Base-by-base conservation (phyloP, 164 flowering plant genomes). In the Kingdonia uniflora region DNA sequence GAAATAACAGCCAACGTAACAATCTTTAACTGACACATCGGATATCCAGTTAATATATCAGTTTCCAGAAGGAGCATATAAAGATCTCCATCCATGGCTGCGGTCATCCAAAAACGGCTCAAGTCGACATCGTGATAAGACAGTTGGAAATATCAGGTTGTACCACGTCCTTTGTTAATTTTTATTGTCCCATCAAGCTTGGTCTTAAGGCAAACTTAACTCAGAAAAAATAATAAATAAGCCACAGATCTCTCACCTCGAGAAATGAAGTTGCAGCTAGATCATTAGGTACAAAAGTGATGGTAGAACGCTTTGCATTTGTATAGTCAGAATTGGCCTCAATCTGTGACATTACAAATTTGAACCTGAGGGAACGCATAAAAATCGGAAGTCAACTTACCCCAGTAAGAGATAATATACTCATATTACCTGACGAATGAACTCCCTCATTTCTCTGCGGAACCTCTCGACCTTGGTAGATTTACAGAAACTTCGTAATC, bases 401-500 rank as follows among this genome's bases (percentile, higher is more conserved):
- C 14, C 41, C 12, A 17, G 22, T 10, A 42, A 19, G 23, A 29
- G 22, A 53, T 5, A 6, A 49, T 22, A 12, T 41, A 22, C 13
- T 10, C 35, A 25, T 13, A 2, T 19, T 74, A 91, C 99, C 89
- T 92, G 86, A 55, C 74, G 84, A 52, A 81, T 70, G 33, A 88
- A 83, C 56, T 78, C 74, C 75, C 64, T 84, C 59, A 76, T 73
- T 71, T 84, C 95, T 58, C 77, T 72, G 22, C 84, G 75, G 61
- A 92, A 88, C 70, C 95, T 84, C 38, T 86, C 92, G 56, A 81
- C 72, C 60, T 86, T 88, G 44, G 92, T 77, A 49, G 86, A 60
- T 70, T 84, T 92, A 69, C 78, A 77, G 68, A 92, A 92, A 68
- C 67, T 72, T 33, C 95, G 87, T 65, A 88, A 42, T 40, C 87